These are phyloP conservation scores for Pseudozyma hubeiensis DNA, from an alignment of 1,284 basidiomycete genomes.

Conservation along the genomic window DNA sequence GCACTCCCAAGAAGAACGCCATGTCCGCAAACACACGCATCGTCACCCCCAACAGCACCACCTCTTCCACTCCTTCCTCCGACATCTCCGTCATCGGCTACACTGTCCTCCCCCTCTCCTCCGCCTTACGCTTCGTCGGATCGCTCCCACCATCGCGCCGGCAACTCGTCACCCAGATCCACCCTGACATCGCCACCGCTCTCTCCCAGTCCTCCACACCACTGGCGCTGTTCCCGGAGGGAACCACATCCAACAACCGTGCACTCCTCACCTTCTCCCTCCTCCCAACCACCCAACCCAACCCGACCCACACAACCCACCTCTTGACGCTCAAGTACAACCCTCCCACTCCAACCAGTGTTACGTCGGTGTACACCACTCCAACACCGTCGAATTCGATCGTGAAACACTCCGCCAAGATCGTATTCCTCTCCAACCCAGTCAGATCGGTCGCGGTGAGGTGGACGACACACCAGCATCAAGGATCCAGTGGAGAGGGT, in stretches of 20 bases:
- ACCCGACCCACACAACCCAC: not conserved
- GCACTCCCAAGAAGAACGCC: conserved; percentile 44
- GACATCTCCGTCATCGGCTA: conserved; percentile 19
- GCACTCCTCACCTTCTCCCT: conserved; percentile 28
- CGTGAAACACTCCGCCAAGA: not conserved
- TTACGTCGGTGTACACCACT: conserved; percentile 21
- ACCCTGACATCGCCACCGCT: conserved; percentile 16
- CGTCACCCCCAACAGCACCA: conserved; percentile 18
- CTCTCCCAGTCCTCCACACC: conserved; percentile 14
- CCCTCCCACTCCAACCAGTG: conserved; percentile 8
- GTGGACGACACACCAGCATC: not conserved
- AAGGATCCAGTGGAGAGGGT: not conserved
- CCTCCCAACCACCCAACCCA: conserved; percentile 2
- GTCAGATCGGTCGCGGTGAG: conserved; percentile 5
- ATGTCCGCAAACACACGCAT: conserved; percentile 43
- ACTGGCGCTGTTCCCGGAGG: conserved; percentile 58
- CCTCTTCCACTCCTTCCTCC: not conserved
- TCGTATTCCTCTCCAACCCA: conserved; percentile 12
- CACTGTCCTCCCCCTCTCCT: conserved; percentile 5
- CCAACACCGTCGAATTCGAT: not conserved
- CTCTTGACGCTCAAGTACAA: conserved; percentile 28
- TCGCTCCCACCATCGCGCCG: conserved; percentile 16
- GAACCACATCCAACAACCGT: conserved; percentile 45
- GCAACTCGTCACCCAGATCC: not conserved
- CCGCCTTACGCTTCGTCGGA: conserved; percentile 7